These are phyloP conservation scores for Phytopythium montanum DNA, from an alignment of 352 stramenopile genomes.

Conservation along the genomic window DNA sequence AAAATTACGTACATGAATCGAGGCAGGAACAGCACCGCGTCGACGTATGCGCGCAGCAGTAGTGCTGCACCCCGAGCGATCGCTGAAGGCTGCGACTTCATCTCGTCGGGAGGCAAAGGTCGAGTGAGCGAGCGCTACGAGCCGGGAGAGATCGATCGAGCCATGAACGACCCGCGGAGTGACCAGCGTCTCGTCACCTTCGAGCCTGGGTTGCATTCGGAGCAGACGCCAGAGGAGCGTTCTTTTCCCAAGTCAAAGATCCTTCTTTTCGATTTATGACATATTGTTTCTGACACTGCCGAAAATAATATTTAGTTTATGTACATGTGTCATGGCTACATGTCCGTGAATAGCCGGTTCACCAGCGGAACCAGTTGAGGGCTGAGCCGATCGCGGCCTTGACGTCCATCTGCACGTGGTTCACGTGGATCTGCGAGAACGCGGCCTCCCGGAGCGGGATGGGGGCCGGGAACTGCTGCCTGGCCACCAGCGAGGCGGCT, in stretches of 20 bases:
- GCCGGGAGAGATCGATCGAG: too few relatives aligned
- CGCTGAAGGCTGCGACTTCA: constrained; percentile 2
- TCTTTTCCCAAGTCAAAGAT: too few relatives aligned
- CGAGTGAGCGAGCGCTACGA: neutral
- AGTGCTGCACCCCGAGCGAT: constrained; percentile 33
- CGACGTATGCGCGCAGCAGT: constrained; percentile 56
- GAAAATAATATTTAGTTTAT: neutral
- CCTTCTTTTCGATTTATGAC: too few relatives aligned
- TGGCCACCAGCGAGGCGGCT: neutral
- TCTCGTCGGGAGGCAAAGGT: neutral
- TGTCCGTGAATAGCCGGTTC: neutral
- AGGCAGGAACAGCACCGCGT: constrained; percentile 64
- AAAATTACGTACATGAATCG: constrained; percentile 45
- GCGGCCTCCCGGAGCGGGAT: neutral
- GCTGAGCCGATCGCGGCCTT: neutral
- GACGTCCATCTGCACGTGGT: neutral
- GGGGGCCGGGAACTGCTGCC: neutral
- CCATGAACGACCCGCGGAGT: neutral
- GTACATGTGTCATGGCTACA: neutral
- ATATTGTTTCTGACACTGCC: too few relatives aligned
- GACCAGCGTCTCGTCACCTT: constrained; percentile 2
- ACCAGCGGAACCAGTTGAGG: neutral
- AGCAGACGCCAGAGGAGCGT: too few relatives aligned
- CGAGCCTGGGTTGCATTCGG: too few relatives aligned
- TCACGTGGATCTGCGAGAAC: constrained; percentile 4